These are phyloP conservation scores for Trichoderma gracile DNA, from an alignment of 2,329 filamentous ascomycete species.

Conservation along the genomic window DNA sequence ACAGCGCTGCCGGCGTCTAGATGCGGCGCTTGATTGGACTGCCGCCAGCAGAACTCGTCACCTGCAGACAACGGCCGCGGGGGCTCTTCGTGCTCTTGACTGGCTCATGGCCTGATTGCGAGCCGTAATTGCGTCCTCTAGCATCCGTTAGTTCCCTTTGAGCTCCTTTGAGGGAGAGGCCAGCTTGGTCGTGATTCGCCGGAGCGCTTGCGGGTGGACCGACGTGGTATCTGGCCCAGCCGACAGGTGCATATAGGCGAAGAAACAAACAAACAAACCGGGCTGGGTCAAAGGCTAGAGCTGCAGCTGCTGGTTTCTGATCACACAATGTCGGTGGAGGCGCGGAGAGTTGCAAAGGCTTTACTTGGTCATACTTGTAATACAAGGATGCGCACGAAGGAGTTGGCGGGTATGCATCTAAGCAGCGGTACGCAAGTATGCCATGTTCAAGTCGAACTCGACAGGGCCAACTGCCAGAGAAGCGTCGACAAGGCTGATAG, in stretches of 20 bases:
- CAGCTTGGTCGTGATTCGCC: constrained; percentile 16
- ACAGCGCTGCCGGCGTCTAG: constrained; percentile 31
- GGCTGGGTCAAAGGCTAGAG: constrained; percentile 1
- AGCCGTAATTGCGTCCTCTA: constrained; percentile 9
- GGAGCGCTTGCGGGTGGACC: constrained; percentile 22
- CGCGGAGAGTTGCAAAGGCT: constrained; percentile 6
- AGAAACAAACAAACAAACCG: constrained; percentile 23
- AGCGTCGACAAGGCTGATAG: not conserved
- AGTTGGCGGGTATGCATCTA: constrained; percentile 1
- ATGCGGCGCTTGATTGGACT: constrained; percentile 30
- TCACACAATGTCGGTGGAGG: constrained; percentile 13
- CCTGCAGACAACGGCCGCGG: constrained; percentile 21
- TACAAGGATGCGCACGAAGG: not conserved
- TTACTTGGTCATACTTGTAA: constrained; percentile 7
- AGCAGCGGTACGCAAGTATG: not conserved
- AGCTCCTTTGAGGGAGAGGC: constrained; percentile 1
- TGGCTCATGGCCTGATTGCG: constrained; percentile 15
- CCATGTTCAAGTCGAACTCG: not conserved
- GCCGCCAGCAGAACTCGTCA: constrained; percentile 22
- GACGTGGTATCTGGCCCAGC: constrained; percentile 1
- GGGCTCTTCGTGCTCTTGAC: constrained; percentile 17
- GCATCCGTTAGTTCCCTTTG: not conserved
- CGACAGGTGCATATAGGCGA: constrained; percentile 21
- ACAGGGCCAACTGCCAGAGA: not conserved
- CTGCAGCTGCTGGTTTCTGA: constrained; percentile 20